phyloP scores from a whole-genome alignment of 78 protist genomes.

The Guillardia theta region DNA sequence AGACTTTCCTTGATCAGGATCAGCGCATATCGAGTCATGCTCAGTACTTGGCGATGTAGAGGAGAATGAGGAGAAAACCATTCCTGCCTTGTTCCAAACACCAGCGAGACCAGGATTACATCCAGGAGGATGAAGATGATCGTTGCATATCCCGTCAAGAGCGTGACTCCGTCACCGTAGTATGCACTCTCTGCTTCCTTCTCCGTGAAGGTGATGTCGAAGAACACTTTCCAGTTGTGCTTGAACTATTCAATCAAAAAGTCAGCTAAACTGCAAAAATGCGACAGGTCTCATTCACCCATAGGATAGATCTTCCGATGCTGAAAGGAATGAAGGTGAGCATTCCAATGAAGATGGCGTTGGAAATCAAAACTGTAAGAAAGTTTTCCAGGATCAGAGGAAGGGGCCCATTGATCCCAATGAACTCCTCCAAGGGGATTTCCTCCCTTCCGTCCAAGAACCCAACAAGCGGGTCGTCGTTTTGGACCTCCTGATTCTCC shows the following conservation, averaged over 20 bases:
- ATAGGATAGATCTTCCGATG: not conserved
- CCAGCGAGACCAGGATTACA: not conserved
- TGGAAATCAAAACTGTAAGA: not conserved
- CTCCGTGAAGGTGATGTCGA: not conserved
- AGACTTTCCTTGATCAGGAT: not conserved
- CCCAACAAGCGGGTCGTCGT: not conserved
- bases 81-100: not conserved
- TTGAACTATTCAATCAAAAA: not conserved
- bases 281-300: not conserved
- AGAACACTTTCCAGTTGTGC: not conserved
- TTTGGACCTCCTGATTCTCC: no score
- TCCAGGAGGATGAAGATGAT: not conserved
- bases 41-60: not conserved
- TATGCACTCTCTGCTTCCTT: not conserved
- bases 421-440: not conserved
- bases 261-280: not conserved
- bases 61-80: not conserved
- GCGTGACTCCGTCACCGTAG: not conserved
- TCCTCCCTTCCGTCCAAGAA: not conserved
- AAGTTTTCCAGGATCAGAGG: not conserved
- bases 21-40: not conserved
- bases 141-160: not conserved
- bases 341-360: not conserved
- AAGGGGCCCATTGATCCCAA: not conserved
- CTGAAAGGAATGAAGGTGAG: not conserved